Conservation (phyloP, 768 basidiomycete species). For the Calocera cornea region DNA sequence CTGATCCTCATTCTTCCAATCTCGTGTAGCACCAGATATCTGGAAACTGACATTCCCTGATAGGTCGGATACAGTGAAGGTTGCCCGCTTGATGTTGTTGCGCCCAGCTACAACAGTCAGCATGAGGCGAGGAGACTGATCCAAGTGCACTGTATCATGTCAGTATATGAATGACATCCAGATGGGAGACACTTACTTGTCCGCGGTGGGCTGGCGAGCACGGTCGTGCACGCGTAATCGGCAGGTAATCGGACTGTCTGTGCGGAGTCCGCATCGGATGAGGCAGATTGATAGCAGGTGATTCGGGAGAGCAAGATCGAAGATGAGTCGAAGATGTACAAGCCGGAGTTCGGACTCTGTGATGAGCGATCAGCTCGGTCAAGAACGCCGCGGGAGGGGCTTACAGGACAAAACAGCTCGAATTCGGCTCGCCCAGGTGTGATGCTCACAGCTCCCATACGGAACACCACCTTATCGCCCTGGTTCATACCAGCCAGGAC, state of each 20-base stretch:
- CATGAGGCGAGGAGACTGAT: conserved; percentile 39
- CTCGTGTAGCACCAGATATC: background rate
- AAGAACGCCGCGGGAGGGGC: conserved; percentile 21
- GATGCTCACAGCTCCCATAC: conserved; percentile 31
- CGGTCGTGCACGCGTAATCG: conserved; percentile 12
- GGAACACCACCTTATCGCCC: conserved; percentile 46
- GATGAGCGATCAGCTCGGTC: background rate
- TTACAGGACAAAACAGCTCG: conserved; percentile 58
- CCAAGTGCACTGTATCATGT: conserved; percentile 45
- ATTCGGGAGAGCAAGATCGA: conserved; percentile 54
- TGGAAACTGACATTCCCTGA: conserved; percentile 26
- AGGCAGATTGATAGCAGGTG: conserved; percentile 43
- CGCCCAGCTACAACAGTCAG: conserved; percentile 52
- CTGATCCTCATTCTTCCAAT: conserved; percentile 7
- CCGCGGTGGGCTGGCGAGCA: conserved; percentile 33
- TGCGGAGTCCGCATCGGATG: conserved; percentile 4
- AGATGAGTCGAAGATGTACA: conserved; percentile 51
- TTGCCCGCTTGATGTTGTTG: conserved; percentile 45
- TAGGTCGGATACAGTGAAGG: conserved; percentile 41
- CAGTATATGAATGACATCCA: background rate
- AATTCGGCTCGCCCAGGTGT: conserved; percentile 45
- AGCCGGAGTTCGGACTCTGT: conserved; percentile 58
- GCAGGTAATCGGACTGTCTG: background rate
- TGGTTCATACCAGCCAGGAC: conserved; percentile 46
- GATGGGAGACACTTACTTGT: conserved; percentile 16